Conservation (phyloP, 768 basidiomycete species). For the Leccinellum albellum region DNA sequence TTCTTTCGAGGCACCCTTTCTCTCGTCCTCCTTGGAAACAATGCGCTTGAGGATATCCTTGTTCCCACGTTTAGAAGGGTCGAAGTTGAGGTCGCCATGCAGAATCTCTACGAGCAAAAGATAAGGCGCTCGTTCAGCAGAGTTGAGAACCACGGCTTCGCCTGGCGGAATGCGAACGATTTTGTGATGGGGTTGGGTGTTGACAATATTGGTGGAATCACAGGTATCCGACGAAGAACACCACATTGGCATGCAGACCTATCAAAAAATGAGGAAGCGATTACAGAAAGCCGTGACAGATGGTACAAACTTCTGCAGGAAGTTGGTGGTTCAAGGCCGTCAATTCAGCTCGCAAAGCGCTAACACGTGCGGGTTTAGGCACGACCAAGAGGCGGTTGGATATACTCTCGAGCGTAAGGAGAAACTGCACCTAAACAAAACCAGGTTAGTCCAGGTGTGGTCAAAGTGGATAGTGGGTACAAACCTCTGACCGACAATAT, state of each 20-base stretch:
- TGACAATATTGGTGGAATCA: conserved; percentile 30
- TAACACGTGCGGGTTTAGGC: conserved; percentile 90
- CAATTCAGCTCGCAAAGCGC: conserved; percentile 93
- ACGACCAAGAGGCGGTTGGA: conserved; percentile 88
- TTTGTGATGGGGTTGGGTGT: conserved; percentile 75
- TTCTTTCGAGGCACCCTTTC: conserved; percentile 55
- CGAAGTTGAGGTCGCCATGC: conserved; percentile 87
- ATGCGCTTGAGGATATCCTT: conserved; percentile 81
- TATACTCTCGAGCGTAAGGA: conserved; percentile 87
- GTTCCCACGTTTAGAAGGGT: conserved; percentile 78
- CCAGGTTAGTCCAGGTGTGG: neutral
- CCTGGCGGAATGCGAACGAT: conserved; percentile 97
- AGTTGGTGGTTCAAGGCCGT: conserved; percentile 94
- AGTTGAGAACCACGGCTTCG: conserved; percentile 96
- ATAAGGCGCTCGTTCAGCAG: conserved; percentile 93
- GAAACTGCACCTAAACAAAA: conserved; percentile 66
- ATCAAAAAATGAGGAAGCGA: conserved; percentile 5
- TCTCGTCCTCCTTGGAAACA: conserved; percentile 60
- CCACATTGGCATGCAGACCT: conserved; percentile 91
- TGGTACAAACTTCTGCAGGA: conserved; percentile 76
- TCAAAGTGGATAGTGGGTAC: conserved; percentile 18
- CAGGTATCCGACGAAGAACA: conserved; percentile 67
- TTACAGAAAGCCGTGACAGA: neutral
- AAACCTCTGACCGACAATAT: conserved; percentile 83
- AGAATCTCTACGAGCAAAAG: conserved; percentile 90